Conservation (phyloP, 2,329 filamentous ascomycete species). For the Colletotrichum sidae region DNA sequence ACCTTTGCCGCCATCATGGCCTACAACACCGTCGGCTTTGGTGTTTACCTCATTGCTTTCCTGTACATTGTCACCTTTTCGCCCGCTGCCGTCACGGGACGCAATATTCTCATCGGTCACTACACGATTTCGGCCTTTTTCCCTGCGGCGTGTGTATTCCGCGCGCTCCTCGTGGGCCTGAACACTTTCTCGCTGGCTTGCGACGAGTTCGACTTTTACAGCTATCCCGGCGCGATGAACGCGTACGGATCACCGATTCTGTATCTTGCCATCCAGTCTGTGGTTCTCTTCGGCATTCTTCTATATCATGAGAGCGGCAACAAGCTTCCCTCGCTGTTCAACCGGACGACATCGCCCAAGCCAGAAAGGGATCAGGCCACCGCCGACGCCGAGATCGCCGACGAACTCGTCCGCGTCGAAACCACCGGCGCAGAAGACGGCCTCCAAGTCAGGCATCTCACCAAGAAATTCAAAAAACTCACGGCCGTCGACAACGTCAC, state of each 20-base stretch:
- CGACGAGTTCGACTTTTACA: conserved; percentile 69
- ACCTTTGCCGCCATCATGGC: conserved; percentile 87
- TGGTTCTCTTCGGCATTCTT: conserved; percentile 77
- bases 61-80: conserved; percentile 68
- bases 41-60: conserved; percentile 74
- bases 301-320: conserved; percentile 86
- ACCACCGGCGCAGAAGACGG: conserved; percentile 62
- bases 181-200: conserved; percentile 89
- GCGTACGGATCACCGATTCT: conserved; percentile 87
- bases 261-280: conserved; percentile 80
- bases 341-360: conserved; percentile 52
- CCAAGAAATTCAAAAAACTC: conserved; percentile 81
- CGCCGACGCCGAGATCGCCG: conserved; percentile 69
- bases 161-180: conserved; percentile 79
- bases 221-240: conserved; percentile 76
- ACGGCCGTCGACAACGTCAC: conserved; percentile 89
- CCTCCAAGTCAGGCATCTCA: conserved; percentile 81
- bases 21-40: conserved; percentile 77
- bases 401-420: conserved; percentile 73
- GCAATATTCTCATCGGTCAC: conserved; percentile 75
- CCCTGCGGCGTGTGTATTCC: conserved; percentile 79
- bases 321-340: conserved; percentile 1
- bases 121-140: conserved; percentile 80
- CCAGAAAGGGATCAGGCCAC: conserved; percentile 45
- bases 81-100: conserved; percentile 69